Conservation (phyloP, 352 stramenopile species). For the Globisporangium nunn region DNA sequence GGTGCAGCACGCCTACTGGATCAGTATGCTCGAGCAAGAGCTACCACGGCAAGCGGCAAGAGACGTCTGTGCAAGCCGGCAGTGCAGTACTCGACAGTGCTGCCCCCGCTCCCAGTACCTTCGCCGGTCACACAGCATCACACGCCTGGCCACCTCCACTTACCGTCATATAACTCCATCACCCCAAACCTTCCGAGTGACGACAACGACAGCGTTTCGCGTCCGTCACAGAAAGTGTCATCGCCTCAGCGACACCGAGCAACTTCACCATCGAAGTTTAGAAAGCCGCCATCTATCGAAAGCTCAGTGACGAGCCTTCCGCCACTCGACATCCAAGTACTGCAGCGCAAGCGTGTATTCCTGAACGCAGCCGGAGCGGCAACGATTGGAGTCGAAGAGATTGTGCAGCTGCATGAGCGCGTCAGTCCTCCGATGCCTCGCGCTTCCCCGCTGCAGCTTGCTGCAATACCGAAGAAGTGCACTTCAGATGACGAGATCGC, state of each 20-base stretch:
- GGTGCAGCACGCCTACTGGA: neutral
- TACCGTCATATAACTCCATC: neutral
- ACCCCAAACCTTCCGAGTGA: neutral
- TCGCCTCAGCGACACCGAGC: conserved; percentile 1
- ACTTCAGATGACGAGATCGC: conserved; percentile 41
- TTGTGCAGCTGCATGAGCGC: conserved; percentile 42
- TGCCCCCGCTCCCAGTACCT: neutral
- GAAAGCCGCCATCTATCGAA: neutral
- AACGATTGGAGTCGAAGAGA: conserved; percentile 34
- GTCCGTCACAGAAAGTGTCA: no score
- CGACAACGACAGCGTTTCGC: neutral
- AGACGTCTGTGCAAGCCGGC: neutral
- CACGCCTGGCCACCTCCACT: neutral
- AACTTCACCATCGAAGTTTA: neutral
- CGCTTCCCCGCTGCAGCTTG: conserved; percentile 33
- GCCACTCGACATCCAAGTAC: conserved; percentile 28
- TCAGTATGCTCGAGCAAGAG: neutral
- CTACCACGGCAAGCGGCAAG: neutral
- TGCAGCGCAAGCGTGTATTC: conserved; percentile 39
- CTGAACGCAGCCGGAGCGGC: conserved; percentile 16
- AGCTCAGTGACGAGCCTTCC: conserved; percentile 12
- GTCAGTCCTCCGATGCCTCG: conserved; percentile 8
- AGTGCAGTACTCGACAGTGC: neutral
- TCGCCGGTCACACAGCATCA: neutral
- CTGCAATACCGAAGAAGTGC: conserved; percentile 43